Evolutionary conservation across 78 protist species (phyloP), one percentile per base, ranked within the genome.

Genomic region (Polysphondylium violaceum): DNA sequence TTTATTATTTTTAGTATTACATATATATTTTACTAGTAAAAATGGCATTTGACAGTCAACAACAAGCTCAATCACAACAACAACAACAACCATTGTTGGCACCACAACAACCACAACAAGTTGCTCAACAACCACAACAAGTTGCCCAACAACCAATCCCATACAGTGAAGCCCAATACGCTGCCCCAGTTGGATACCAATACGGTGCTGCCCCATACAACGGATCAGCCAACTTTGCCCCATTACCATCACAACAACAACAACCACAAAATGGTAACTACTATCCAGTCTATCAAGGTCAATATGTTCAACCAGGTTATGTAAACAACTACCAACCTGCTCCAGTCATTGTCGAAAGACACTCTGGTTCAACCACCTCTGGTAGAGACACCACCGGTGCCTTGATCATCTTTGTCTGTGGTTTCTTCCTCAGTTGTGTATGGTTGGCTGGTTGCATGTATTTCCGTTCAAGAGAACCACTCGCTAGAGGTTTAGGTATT

Each of bases 381-480:
- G 19, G 23, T 65, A 65, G 40, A 65, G 73, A 65, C 40, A 36
- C 53, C 2, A 65, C 73, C n/a, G 73, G 73, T 65, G 73, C 73
- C 16, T n/a, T 65, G 9, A 65, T 65, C 4, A 65, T 65, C 40
- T 65, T 65, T 1, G 23, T 65, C 40, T 65, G 33, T 23, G 73
- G 73, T 38, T 65, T 65, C 73, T 65, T 65, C 40, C 35, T 65
- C 9, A 38, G 55, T n/a, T 65, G 73, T 38, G 29, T 65, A 16
- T 65, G 73, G 73, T 65, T 65, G 40, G 73, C 73, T 21, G 73
- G 73, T 65, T 65, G 73, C 40, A 17, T 35, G 16, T 65, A 65
- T n/a, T 65, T 65, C 50, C 17, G 50, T 38, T 65, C 73, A 36
- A 33, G 11, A 65, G 51, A 65, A 1, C 44, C 44, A 65, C 27